Evolutionary conservation across 441 rosid species (phyloP).

Genomic region (Syzygium syzygioides): DNA sequence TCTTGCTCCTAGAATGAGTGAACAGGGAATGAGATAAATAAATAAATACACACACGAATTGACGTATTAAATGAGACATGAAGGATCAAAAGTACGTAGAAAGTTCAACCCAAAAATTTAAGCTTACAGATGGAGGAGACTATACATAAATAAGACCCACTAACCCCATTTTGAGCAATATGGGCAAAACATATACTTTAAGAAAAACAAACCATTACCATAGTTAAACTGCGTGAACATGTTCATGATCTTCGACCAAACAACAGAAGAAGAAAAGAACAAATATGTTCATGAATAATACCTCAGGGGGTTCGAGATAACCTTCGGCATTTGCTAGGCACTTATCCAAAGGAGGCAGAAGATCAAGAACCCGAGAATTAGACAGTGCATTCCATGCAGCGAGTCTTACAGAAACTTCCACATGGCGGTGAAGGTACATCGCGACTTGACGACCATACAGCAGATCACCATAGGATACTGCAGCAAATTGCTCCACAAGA

Average conservation of each 20-base stretch:
- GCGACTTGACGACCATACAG: conserved; percentile 79
- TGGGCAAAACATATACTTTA: neutral
- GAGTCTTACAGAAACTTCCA: conserved; percentile 58
- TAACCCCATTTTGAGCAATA: neutral
- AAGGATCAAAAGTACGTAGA: neutral
- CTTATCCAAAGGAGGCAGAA: conserved; percentile 68
- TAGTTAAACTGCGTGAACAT: neutral
- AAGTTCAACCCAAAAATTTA: neutral
- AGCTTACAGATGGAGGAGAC: neutral
- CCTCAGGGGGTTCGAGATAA: conserved; percentile 88
- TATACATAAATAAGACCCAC: neutral
- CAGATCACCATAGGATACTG: conserved; percentile 81
- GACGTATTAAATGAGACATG: neutral
- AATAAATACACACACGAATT: neutral
- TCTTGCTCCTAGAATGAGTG: neutral
- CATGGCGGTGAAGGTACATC: conserved; percentile 57
- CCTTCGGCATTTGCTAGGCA: conserved; percentile 64
- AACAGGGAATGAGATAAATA: neutral
- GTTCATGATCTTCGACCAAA: neutral
- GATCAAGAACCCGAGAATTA: conserved; percentile 71
- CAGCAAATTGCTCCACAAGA: conserved; percentile 81
- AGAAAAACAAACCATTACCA: neutral
- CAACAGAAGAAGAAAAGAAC: neutral
- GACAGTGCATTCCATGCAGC: conserved; percentile 68
- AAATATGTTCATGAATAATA: conserved; percentile 13